These are phyloP conservation scores for Solanum commersonii DNA, from an alignment of 257 asterid genomes.

Conservation along the genomic window DNA sequence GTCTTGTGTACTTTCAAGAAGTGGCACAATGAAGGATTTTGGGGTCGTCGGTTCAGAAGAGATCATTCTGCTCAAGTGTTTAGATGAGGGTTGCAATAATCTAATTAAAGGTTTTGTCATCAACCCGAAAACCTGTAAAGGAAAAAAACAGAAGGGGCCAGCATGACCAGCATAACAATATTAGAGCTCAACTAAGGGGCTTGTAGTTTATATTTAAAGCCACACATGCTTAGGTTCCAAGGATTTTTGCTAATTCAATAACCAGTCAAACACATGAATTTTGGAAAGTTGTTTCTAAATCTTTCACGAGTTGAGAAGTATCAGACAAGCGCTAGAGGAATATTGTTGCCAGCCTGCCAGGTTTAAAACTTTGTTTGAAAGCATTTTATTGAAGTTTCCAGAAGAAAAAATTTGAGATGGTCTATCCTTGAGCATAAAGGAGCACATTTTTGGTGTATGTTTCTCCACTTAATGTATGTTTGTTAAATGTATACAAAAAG, in stretches of 20 bases:
- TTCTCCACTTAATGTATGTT: background rate
- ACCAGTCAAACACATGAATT: background rate
- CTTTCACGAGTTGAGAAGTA: background rate
- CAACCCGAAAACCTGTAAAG: constrained; percentile 78
- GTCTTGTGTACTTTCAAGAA: constrained; percentile 42
- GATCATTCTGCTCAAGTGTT: constrained; percentile 35
- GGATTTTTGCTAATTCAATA: background rate
- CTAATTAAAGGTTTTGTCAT: constrained; percentile 76
- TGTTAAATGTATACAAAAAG: background rate
- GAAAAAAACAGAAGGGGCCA: background rate
- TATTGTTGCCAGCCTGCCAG: no score
- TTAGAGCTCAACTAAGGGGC: background rate
- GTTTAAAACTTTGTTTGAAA: background rate
- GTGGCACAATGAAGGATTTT: constrained; percentile 57
- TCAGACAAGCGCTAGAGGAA: background rate
- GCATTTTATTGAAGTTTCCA: background rate
- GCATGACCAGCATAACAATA: background rate
- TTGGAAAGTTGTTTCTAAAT: background rate
- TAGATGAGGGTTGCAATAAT: constrained; percentile 47
- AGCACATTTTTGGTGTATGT: background rate
- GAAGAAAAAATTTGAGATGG: background rate
- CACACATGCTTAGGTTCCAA: background rate
- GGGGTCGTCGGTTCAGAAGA: constrained; percentile 64
- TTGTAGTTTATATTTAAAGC: background rate
- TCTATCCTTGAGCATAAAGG: background rate